Base-by-base conservation (phyloP, 371 early-diverging fungal genomes). In the Rhizopus sp. region DNA sequence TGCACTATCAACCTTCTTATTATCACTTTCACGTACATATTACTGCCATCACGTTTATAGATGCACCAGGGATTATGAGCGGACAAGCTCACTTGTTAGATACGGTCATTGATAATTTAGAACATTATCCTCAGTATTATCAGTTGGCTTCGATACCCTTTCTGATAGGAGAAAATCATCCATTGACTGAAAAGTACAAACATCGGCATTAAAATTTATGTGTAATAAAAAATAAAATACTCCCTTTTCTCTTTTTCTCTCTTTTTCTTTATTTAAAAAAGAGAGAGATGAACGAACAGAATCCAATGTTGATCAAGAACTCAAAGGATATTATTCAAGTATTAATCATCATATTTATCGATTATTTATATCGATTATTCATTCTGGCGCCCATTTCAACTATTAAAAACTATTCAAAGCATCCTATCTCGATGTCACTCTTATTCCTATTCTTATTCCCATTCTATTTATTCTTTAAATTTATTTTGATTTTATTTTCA, bases 1-100 rank as follows among this genome's bases (percentile, higher is more conserved):
- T 93, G 7, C 94, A 94, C 68, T 93, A 94, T 66, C 92, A 87
- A 55, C 94, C 94, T 1, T 86, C 88, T 5, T 94, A 94, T 64
- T 94, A 90, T 55, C 90, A 90, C 54, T 85, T 92, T 39, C 94
- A 94, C 66, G 78, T 94, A 13, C 93, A 94, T 63, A 78, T 93
- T 10, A 88, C 89, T 6, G 85, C 89, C 63, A 71, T 88, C 5
- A 59, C 82, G 1, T 78, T 85, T 45, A 72, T 68, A 7, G 80
- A 77, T 46, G 80, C 81, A 0, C 79, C 84, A 3, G 88, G 89
- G 9, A 82, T 88, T 40, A 61, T 73, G 2, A 83, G 80, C 12
- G 93, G 89, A 10, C 88, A 90, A 50, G 89, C 92, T 0, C 91
- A 90, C 55, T 66, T 92, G 51, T 64, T 93, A 17, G 88, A 88